These are phyloP conservation scores for Ramaria sp. DNA, from an alignment of 768 basidiomycete species.

Conservation along the genomic window DNA sequence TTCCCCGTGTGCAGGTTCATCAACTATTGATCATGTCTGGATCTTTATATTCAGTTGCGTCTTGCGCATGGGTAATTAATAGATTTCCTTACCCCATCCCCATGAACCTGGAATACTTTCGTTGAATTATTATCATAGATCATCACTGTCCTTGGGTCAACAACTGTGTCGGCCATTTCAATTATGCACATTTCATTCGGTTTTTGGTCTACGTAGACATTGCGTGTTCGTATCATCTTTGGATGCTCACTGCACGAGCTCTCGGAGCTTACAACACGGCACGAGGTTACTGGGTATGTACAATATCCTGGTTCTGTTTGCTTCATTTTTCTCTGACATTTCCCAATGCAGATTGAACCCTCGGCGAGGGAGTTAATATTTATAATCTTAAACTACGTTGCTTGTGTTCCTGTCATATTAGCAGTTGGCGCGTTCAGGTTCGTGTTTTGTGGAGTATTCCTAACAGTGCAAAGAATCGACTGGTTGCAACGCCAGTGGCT, in stretches of 20 bases:
- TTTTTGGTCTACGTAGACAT: conserved; percentile 38
- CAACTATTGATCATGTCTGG: neutral
- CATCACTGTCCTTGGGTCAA: conserved; percentile 92
- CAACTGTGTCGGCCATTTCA: conserved; percentile 90
- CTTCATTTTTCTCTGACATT: neutral
- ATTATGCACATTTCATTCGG: conserved; percentile 69
- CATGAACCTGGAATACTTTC: neutral
- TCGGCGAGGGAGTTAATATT: conserved; percentile 63
- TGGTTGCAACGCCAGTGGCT: conserved; percentile 42
- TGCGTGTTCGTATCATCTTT: conserved; percentile 57
- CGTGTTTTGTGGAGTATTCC: conserved; percentile 1
- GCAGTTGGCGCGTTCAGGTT: conserved; percentile 89
- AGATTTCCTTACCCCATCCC: neutral
- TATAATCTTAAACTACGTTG: conserved; percentile 78
- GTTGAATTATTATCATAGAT: conserved; percentile 32
- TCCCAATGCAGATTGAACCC: conserved; percentile 50
- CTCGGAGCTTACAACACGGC: conserved; percentile 29
- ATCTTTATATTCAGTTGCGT: conserved; percentile 44
- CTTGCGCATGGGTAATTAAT: conserved; percentile 71
- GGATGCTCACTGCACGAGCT: conserved; percentile 68
- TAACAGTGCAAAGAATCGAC: neutral
- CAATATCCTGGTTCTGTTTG: neutral
- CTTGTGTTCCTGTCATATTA: conserved; percentile 78
- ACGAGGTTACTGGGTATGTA: conserved; percentile 42
- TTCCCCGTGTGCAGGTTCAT: conserved; percentile 8